Base-by-base conservation (phyloP, 768 basidiomycete genomes). In the Pisolithus albus region DNA sequence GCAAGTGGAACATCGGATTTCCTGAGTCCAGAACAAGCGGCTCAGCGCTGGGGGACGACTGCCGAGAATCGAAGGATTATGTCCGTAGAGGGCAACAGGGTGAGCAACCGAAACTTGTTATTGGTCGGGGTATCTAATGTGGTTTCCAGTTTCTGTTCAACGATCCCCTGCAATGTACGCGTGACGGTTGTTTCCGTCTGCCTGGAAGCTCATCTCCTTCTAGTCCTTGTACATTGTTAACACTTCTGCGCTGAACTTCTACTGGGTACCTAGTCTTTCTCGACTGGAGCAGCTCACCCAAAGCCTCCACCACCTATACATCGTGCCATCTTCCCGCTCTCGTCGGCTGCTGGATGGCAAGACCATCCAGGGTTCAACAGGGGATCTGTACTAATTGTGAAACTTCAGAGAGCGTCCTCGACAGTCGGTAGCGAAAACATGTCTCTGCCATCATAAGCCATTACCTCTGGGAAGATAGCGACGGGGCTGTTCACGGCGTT, bases 181-280 rank as follows among this genome's bases (percentile, higher is more conserved):
- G 34, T 41, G n/a, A 19, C 34, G 6, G 11, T 15, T 41, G 41
- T 32, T 21, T 18, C 26, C 28, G 15, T 28, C 39, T 55, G 21
- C 26, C 5, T 23, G 26, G 11, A 16, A 42, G 19, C 48, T 57
- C 36, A 56, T 55, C n/a, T 8, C n/a, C 34, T 3, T 5, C 24
- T 37, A 72, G 70, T 92, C 75, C 75, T 92, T n/a, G 71, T 75
- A 44, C 91, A 92, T 64, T 92, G 90, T 65, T 92, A 92, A 66
- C 91, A 92, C 67, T 84, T 89, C 53, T 86, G 85, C 30, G 91
- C 86, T 0, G 91, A 93, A 62, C 79, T 89, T 44, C 70, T 89
- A 51, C 71, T 92, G 30, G 90, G 89, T 30, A 69, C 78, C 3
- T 88, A 87, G 77, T 78, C 86, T 1, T 78, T 88, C 59, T 88